These are phyloP conservation scores for Petrea volubilis DNA, from an alignment of 257 asterid species.

Conservation along the genomic window DNA sequence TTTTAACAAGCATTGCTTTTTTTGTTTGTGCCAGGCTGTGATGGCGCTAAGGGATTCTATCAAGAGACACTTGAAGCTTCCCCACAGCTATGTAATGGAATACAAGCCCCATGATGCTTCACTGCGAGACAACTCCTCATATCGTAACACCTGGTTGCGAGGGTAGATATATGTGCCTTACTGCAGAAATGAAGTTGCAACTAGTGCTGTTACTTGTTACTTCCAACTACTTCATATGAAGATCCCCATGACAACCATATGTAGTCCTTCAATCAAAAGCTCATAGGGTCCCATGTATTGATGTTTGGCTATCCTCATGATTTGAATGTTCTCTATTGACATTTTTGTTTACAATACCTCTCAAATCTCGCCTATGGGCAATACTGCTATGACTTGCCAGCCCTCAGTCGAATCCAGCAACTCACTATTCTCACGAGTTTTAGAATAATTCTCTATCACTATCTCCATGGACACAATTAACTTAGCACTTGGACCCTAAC, in stretches of 20 bases:
- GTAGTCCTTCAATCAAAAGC: not conserved
- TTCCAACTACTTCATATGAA: slow-evolving; percentile 4
- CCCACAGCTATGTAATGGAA: slow-evolving; percentile 86
- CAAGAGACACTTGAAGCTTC: slow-evolving; percentile 88
- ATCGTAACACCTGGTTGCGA: slow-evolving; percentile 96
- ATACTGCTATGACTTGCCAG: not conserved
- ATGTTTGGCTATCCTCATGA: slow-evolving; percentile 7
- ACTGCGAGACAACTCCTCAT: slow-evolving; percentile 88
- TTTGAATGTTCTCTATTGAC: not conserved
- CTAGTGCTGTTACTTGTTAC: not conserved
- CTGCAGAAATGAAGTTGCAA: not conserved
- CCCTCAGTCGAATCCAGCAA: not conserved
- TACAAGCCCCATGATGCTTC: slow-evolving; percentile 98
- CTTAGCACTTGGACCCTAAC: not conserved
- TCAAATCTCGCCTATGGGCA: not conserved
- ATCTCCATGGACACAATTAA: not conserved
- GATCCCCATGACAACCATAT: not conserved
- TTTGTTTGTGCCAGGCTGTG: slow-evolving; percentile 60
- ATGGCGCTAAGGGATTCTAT: slow-evolving; percentile 92
- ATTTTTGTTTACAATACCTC: not conserved
- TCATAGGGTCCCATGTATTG: not conserved
- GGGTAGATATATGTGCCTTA: slow-evolving; percentile 40
- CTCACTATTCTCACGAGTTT: not conserved
- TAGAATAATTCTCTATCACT: not conserved
- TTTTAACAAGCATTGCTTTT: not conserved